phyloP scores from a whole-genome alignment of 257 asterid genomes.

The Nicotiana tabacum region DNA sequence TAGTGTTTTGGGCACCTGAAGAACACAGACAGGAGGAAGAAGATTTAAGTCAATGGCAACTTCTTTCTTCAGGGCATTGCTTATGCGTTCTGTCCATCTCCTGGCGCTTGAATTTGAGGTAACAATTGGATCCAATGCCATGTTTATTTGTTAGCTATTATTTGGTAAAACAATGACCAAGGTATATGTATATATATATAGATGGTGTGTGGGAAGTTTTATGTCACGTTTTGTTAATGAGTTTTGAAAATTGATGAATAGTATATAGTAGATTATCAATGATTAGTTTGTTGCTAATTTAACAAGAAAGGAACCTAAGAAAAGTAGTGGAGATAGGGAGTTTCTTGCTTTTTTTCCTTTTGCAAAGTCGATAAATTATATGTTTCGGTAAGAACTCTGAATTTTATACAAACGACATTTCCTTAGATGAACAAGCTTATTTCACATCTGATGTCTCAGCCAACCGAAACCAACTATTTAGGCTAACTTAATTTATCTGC shows the following conservation, averaged over 20 bases:
- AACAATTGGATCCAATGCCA: slow-evolving; percentile 9
- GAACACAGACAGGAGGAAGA: slow-evolving; percentile 31
- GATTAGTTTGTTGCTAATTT: neutral
- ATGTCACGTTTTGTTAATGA: neutral
- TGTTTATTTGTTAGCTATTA: neutral
- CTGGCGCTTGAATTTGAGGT: slow-evolving; percentile 20
- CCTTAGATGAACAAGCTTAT: neutral
- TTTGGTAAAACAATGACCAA: neutral
- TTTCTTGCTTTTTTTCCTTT: neutral
- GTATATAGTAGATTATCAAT: neutral
- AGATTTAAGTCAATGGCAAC: slow-evolving; percentile 18
- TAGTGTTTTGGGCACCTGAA: slow-evolving; percentile 30
- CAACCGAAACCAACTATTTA: neutral
- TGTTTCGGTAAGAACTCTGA: neutral
- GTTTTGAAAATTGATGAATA: neutral
- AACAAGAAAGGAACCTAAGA: neutral
- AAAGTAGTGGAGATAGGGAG: neutral
- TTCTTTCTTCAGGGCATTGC: slow-evolving; percentile 21
- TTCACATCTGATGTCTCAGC: neutral
- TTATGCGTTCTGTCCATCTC: slow-evolving; percentile 27
- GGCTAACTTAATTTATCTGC: neutral
- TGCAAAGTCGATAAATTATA: neutral
- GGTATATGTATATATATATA: neutral
- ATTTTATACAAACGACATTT: neutral
- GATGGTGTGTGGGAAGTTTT: neutral